phyloP scores from a whole-genome alignment of 441 rosid genomes.

The Syzygium syzygioides region DNA sequence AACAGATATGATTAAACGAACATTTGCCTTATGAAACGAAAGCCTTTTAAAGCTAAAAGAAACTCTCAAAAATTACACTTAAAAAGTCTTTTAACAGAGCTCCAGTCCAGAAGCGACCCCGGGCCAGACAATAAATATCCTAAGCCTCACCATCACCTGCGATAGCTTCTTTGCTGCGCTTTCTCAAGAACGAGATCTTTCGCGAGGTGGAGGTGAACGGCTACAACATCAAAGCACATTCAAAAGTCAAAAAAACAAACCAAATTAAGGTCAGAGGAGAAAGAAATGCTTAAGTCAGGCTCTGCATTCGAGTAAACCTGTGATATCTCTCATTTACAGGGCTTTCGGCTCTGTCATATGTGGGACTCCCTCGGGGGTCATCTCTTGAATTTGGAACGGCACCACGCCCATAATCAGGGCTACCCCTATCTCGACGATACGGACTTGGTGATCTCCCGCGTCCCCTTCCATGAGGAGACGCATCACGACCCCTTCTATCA shows the following conservation, averaged over 20 bases:
- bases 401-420: conserved; percentile 87
- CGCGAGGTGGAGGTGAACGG: conserved; percentile 49
- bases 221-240: conserved; percentile 20
- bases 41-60: background rate
- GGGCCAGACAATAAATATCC: background rate
- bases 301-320: conserved; percentile 21
- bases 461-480: conserved; percentile 52
- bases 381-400: conserved; percentile 29
- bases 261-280: background rate
- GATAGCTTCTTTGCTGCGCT: background rate
- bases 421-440: conserved; percentile 74
- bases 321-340: conserved; percentile 51
- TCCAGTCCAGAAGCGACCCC: background rate
- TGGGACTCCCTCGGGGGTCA: conserved; percentile 34
- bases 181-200: conserved; percentile 17
- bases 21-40: background rate
- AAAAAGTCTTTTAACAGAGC: background rate
- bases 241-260: background rate
- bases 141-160: background rate
- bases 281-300: background rate
- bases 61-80: background rate
- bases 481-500: conserved; percentile 56
- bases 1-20: background rate
- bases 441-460: conserved; percentile 79
- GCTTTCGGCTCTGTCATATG: conserved; percentile 47